Evolutionary conservation across 2,329 filamentous ascomycete genomes (phyloP), one percentile per base, ranked within the genome.

Genomic region (Exophiala aquamarina): DNA sequence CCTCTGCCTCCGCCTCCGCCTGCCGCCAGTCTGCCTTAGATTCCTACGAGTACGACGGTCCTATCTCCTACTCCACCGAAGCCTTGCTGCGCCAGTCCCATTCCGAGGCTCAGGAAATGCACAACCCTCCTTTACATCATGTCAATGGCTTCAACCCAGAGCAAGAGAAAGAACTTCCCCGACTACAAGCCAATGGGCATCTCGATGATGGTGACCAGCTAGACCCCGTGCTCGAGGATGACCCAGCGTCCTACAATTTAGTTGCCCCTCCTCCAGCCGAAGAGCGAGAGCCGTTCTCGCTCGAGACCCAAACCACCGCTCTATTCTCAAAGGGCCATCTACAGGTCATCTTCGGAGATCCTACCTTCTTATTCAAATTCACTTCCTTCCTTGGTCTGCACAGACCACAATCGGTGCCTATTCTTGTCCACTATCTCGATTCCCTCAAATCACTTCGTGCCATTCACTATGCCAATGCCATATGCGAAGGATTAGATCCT

Each of bases 371-470:
- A 1, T 72, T 82, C 41, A 77, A 75, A 35, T 90, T 90, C 62
- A 85, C 81, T 2, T 74, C 79, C 2, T 91, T 87, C 57, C 70
- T 90, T 2, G 77, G 78, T 47, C 64, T 71, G 3, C 71, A 77
- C 35, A 74, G 83, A 35, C 80, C 83, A 4, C 68, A 76, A 15
- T 87, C 85, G 0, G 71, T 87, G 2, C 78, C 84, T 0, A 68
- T 86, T 6, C 67, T 90, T 11, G 78, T 83, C 19, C 87, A 89
- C 68, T 89, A 89, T 55, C 72, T 89, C 2, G 83, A 88, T 57
- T 78, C 84, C 0, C 65, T 82, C 47, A 91, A 90, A 61, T 85
- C 86, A 1, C 65, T 88, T 10, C 79, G 81, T 56, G 84, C 86
- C 2, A 82, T 90, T 47, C 74, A 76, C 26, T 89, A 89, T 58